Evolutionary conservation across 805 yeast species (phyloP).

Genomic region (Candida namnaoensis): DNA sequence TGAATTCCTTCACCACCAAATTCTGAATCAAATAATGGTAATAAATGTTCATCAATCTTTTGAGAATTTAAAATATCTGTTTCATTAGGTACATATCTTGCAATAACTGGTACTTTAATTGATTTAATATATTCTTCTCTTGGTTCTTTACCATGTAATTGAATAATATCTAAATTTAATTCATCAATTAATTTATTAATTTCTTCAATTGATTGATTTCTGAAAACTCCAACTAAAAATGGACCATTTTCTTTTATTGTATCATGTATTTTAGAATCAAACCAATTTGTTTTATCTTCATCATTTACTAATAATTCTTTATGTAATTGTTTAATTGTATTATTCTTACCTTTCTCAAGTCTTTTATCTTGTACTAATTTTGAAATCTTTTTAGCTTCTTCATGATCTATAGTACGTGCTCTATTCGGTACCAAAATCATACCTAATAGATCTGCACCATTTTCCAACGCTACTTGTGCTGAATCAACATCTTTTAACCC

Average conservation of each 20-base stretch:
- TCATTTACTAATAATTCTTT: not conserved
- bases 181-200: conserved; percentile 33
- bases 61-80: conserved; percentile 25
- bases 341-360: conserved; percentile 6
- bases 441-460: conserved; percentile 76
- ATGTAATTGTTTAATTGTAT: conserved; percentile 2
- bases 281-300: conserved; percentile 6
- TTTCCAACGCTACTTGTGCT: conserved; percentile 58
- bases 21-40: conserved; percentile 77
- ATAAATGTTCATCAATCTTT: conserved; percentile 28
- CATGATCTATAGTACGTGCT: conserved; percentile 53
- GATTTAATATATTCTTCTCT: conserved; percentile 28
- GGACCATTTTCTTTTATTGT: conserved; percentile 40
- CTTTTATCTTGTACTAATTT: conserved; percentile 21
- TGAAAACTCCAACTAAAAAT: conserved; percentile 79
- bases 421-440: conserved; percentile 82
- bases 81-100: conserved; percentile 61
- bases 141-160: conserved; percentile 76
- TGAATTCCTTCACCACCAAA: conserved; percentile 84
- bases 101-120: conserved; percentile 51
- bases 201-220: conserved; percentile 67
- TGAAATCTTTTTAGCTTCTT: conserved; percentile 39
- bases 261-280: conserved; percentile 7
- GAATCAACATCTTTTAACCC: conserved; percentile 66
- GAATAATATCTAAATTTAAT: conserved; percentile 66